Evolutionary conservation across 352 stramenopile species (phyloP).

Genomic region (Blastocystis sp.): DNA sequence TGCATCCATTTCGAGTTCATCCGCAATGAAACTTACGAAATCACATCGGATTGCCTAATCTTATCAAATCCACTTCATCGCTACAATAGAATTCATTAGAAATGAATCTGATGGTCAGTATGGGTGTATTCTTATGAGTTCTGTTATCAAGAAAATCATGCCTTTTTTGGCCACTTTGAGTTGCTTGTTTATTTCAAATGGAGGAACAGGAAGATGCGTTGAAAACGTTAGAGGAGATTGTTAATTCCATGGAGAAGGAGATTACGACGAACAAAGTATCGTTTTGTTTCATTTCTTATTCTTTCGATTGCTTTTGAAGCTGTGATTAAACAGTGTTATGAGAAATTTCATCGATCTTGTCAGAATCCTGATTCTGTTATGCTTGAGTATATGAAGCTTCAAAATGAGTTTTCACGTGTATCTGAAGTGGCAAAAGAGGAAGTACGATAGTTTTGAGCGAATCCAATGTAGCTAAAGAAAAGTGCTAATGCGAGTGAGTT

Average conservation of each 20-base stretch:
- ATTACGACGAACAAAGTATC: constrained; percentile 3
- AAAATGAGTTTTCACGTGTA: constrained; percentile 37
- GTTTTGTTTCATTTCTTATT: not conserved
- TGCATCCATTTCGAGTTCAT: constrained; percentile 29
- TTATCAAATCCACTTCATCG: not conserved
- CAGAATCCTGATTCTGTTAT: constrained; percentile 53
- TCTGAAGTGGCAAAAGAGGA: constrained; percentile 18
- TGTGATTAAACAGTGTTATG: constrained; percentile 45
- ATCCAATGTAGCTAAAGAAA: constrained; percentile 4
- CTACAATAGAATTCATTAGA: constrained; percentile 36
- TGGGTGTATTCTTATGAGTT: too few relatives aligned
- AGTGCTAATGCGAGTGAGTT: not conserved
- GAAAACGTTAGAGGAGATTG: constrained; percentile 26
- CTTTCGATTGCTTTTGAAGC: constrained; percentile 21
- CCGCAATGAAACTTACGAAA: constrained; percentile 31
- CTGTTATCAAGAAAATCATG: not conserved
- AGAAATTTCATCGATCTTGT: constrained; percentile 7
- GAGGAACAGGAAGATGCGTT: not conserved
- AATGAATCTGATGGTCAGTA: too few relatives aligned
- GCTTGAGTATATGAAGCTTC: constrained; percentile 10
- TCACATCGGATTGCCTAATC: constrained; percentile 43
- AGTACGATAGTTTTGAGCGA: not conserved
- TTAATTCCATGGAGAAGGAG: constrained; percentile 49
- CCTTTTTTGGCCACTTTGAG: not conserved
- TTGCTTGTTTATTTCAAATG: not conserved